phyloP scores from a whole-genome alignment of 2,329 filamentous ascomycete genomes.

The Periconia sp. region DNA sequence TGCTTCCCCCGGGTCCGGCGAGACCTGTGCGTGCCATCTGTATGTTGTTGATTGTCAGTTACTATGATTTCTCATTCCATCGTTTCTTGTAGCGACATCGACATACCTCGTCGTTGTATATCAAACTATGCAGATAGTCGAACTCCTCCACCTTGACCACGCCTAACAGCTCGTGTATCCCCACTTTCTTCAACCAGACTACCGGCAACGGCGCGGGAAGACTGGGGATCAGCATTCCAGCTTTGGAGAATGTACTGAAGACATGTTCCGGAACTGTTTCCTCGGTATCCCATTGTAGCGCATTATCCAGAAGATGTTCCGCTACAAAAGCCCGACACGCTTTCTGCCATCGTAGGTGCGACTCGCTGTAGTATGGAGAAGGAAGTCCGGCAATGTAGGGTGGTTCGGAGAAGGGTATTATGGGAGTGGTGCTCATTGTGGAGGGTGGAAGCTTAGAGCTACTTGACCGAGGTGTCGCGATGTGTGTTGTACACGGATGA shows the following conservation, averaged over 20 bases:
- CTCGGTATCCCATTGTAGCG: constrained; percentile 69
- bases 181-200: constrained; percentile 65
- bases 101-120: constrained; percentile 67
- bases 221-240: constrained; percentile 71
- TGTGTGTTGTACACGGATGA: background rate
- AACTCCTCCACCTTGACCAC: constrained; percentile 71
- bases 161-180: constrained; percentile 67
- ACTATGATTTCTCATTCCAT: background rate
- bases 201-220: constrained; percentile 70
- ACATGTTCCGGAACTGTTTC: constrained; percentile 66
- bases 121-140: constrained; percentile 70
- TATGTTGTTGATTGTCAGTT: background rate
- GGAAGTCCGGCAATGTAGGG: constrained; percentile 70
- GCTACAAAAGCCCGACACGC: constrained; percentile 67
- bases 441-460: background rate
- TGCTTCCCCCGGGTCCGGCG: constrained; percentile 62
- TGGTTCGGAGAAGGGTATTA: constrained; percentile 71
- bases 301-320: constrained; percentile 63
- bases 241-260: constrained; percentile 64
- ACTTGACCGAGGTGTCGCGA: background rate
- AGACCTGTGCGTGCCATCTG: constrained; percentile 68
- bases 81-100: background rate
- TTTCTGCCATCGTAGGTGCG: constrained; percentile 68
- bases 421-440: constrained; percentile 33
- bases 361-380: constrained; percentile 69